These are phyloP conservation scores for Betula pendula DNA, from an alignment of 306 rosid genomes.

Conservation along the genomic window DNA sequence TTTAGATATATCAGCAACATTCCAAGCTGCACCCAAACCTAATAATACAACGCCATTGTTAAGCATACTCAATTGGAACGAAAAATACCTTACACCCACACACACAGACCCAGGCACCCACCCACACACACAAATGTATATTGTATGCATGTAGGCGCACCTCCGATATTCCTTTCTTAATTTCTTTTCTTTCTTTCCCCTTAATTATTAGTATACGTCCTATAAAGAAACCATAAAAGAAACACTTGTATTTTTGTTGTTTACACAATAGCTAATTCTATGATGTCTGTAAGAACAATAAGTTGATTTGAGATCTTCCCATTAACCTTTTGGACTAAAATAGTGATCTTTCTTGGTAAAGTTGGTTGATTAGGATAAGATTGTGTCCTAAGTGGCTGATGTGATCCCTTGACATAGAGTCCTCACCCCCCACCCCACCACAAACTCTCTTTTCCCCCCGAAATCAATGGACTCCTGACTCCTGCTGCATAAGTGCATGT, in stretches of 20 bases:
- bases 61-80: slow-evolving; percentile 12
- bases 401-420: not conserved
- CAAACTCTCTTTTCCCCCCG: not conserved
- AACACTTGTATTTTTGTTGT: no score
- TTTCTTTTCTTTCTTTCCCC: not conserved
- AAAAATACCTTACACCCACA: not conserved
- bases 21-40: slow-evolving; percentile 99
- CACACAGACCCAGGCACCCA: not conserved
- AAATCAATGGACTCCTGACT: not conserved
- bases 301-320: not conserved
- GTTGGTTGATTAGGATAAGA: not conserved
- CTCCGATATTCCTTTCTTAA: not conserved
- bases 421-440: no score
- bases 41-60: slow-evolving; percentile 24
- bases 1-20: slow-evolving; percentile 74
- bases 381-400: not conserved
- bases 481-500: not conserved
- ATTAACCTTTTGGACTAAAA: not conserved
- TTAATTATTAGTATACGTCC: not conserved
- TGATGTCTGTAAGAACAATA: not conserved
- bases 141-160: not conserved
- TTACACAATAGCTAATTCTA: no score
- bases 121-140: no score
- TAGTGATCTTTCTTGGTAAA: not conserved
- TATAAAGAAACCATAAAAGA: no score